phyloP scores from a whole-genome alignment of 164 flowering plant species.

The Magnolia changhungtana region DNA sequence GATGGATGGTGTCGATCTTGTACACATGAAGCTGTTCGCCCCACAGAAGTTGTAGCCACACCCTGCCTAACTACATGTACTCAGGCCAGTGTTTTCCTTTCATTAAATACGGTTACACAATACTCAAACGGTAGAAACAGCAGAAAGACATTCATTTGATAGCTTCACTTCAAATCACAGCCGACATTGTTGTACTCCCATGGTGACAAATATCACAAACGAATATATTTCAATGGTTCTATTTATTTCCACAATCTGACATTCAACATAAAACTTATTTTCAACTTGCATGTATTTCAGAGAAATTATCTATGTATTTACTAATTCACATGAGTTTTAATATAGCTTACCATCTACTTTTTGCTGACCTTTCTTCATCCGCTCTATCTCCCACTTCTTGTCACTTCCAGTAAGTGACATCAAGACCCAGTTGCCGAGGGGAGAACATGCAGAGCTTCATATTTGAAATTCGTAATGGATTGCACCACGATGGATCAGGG shows the following conservation, averaged over 20 bases:
- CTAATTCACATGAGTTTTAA: neutral
- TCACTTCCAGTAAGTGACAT: neutral
- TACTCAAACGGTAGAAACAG: neutral
- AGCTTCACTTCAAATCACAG: neutral
- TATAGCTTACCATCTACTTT: neutral
- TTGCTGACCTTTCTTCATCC: neutral
- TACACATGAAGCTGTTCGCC: no score
- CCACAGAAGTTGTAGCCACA: no score
- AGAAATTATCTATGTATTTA: neutral
- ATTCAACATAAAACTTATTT: constrained; percentile 1
- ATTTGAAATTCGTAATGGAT: no score
- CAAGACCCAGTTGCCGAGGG: neutral
- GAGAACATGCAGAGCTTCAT: neutral
- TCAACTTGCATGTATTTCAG: neutral
- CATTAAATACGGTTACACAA: neutral
- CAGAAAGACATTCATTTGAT: neutral
- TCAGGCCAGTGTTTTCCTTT: neutral
- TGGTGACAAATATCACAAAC: neutral
- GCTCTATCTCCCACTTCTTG: neutral
- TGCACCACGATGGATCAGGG: neutral
- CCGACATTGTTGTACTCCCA: neutral
- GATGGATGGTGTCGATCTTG: no score
- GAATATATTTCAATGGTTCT: neutral
- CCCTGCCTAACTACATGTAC: no score
- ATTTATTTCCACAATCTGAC: neutral